A percentile compares a stretch with the other conserved stretches of the same genome.
These are phyloP conservation scores for Epichloe sylvatica DNA, from an alignment of 2,329 filamentous ascomycete species.

Conservation along the genomic window DNA sequence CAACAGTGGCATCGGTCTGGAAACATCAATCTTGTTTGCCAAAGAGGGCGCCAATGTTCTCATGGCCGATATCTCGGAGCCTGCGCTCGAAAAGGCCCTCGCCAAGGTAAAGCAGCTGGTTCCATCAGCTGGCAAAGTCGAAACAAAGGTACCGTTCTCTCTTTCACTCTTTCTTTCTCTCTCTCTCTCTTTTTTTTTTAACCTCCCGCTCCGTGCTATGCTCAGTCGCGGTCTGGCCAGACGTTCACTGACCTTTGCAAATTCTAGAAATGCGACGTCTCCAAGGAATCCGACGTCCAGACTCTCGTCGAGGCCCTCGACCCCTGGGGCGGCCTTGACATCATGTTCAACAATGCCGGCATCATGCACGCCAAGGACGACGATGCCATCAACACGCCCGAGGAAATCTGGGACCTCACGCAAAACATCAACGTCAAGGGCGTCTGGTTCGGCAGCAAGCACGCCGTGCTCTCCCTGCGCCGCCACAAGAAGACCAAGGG, in stretches of 20 bases:
- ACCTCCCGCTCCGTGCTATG: background rate
- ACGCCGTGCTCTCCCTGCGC: slow-evolving; percentile 70
- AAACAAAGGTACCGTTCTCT: slow-evolving; percentile 33
- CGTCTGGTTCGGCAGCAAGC: slow-evolving; percentile 93
- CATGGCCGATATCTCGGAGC: slow-evolving; percentile 70
- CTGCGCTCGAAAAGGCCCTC: slow-evolving; percentile 62
- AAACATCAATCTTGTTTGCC: slow-evolving; percentile 79
- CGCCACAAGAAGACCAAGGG: slow-evolving; percentile 64
- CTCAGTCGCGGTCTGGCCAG: background rate
- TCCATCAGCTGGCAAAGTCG: slow-evolving; percentile 44
- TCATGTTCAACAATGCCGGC: slow-evolving; percentile 95
- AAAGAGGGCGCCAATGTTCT: slow-evolving; percentile 77
- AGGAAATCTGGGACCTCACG: slow-evolving; percentile 88
- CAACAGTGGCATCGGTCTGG: slow-evolving; percentile 73
- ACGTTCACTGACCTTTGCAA: background rate
- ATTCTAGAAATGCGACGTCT: slow-evolving; percentile 51
- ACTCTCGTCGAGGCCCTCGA: slow-evolving; percentile 63
- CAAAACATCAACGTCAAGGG: slow-evolving; percentile 95
- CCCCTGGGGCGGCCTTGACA: slow-evolving; percentile 72
- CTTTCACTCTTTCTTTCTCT: too few species aligned
- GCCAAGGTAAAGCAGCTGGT: slow-evolving; percentile 63
- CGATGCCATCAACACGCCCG: slow-evolving; percentile 69
- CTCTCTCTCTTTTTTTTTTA: background rate
- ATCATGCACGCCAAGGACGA: slow-evolving; percentile 84
- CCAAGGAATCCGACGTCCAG: slow-evolving; percentile 67